Conservation (phyloP, 148 eudicot species). For the Fagopyrum esculentum region DNA sequence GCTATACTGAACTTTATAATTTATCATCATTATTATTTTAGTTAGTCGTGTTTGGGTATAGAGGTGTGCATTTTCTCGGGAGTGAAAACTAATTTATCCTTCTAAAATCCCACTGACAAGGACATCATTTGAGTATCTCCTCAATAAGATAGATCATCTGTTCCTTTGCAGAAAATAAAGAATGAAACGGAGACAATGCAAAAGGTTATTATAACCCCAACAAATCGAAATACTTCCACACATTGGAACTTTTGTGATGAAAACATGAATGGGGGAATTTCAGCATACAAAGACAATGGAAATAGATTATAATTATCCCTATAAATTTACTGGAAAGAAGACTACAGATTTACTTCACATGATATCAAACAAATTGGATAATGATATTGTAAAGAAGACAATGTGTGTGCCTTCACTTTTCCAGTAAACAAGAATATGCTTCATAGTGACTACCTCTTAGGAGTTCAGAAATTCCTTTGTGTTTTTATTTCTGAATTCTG, state of each 20-base stretch:
- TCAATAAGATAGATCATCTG: neutral
- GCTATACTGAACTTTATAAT: neutral
- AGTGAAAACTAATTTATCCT: conserved; percentile 6
- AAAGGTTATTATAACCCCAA: neutral
- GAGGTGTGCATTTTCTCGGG: neutral
- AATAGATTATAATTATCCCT: neutral
- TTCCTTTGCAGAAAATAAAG: neutral
- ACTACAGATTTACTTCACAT: neutral
- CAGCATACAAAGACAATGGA: neutral
- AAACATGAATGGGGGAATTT: neutral
- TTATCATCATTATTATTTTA: neutral
- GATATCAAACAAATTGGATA: neutral
- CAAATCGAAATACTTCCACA: conserved; percentile 1
- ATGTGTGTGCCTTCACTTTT: neutral
- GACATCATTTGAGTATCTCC: neutral
- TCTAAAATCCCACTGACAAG: neutral
- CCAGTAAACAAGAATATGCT: neutral
- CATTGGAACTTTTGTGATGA: neutral
- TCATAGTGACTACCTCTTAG: neutral
- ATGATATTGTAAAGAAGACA: neutral
- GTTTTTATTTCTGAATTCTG: neutral
- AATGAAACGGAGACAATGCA: neutral
- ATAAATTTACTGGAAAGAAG: neutral
- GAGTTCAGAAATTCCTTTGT: neutral
- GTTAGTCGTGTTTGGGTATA: neutral